phyloP scores from a whole-genome alignment of 306 rosid species.

The apple (Malus domestica) region DNA sequence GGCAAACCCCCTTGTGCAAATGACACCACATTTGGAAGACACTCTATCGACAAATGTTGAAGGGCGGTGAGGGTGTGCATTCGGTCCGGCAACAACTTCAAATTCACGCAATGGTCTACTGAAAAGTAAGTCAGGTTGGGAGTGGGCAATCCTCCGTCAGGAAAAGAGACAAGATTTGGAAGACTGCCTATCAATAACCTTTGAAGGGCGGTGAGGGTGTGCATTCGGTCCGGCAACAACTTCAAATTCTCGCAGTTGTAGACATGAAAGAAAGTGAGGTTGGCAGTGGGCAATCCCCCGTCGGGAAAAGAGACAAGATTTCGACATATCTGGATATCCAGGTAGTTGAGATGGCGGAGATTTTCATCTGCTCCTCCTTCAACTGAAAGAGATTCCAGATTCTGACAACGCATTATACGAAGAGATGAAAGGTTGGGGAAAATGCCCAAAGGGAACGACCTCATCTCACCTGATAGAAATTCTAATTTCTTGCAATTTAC shows the following conservation, averaged over 20 bases:
- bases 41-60: background rate
- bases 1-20: background rate
- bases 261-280: too few relatives aligned
- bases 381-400: background rate
- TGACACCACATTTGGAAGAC: background rate
- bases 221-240: too few relatives aligned
- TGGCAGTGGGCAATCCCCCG: too few relatives aligned
- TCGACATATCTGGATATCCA: accelerated
- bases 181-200: accelerated
- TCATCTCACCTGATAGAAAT: too few relatives aligned
- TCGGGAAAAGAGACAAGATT: background rate
- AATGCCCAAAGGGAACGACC: too few relatives aligned
- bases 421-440: background rate
- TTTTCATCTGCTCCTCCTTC: background rate
- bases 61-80: background rate
- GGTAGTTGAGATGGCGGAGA: background rate
- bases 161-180: background rate
- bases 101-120: too few relatives aligned
- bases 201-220: too few relatives aligned
- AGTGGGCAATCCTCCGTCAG: background rate
- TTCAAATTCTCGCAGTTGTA: too few relatives aligned
- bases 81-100: background rate
- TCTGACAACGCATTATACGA: background rate
- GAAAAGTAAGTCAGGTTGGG: background rate
- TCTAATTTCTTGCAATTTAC: too few relatives aligned